Evolutionary conservation across 2,329 filamentous ascomycete species (phyloP).

Genomic region (Periglandula ipomoeae): DNA sequence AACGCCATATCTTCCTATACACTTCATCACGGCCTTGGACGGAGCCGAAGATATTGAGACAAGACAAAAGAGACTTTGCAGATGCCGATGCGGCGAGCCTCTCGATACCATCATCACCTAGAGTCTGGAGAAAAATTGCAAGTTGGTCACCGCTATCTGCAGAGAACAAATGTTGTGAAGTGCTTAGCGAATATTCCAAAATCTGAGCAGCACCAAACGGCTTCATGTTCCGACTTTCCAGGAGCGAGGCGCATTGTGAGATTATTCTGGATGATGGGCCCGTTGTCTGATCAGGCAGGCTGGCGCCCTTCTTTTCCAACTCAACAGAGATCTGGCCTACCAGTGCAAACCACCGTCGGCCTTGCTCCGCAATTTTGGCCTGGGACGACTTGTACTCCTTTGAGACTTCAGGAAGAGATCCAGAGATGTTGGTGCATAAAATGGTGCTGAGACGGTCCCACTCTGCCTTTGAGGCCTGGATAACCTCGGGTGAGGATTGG

Average conservation of each 20-base stretch:
- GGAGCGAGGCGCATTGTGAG: conserved; percentile 29
- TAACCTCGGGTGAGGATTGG: conserved; percentile 28
- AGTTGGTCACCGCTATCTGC: conserved; percentile 25
- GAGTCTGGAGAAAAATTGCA: conserved; percentile 33
- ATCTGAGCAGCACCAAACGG: conserved; percentile 45
- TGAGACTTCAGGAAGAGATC: conserved; percentile 73
- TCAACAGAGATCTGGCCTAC: conserved; percentile 35
- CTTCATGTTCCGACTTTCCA: conserved; percentile 45
- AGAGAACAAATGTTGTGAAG: conserved; percentile 32
- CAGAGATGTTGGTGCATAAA: conserved; percentile 58
- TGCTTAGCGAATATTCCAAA: conserved; percentile 29
- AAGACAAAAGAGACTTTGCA: conserved; percentile 53
- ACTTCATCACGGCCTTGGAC: conserved; percentile 26
- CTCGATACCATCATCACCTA: conserved; percentile 47
- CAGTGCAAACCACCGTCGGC: conserved; percentile 58
- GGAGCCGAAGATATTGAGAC: conserved; percentile 48
- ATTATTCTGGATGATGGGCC: conserved; percentile 21
- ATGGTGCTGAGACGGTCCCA: conserved; percentile 55
- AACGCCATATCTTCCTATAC: conserved; percentile 35
- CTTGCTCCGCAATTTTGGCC: conserved; percentile 54
- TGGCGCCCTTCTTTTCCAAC: conserved; percentile 12
- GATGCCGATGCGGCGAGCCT: conserved; percentile 60
- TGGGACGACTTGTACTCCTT: conserved; percentile 69
- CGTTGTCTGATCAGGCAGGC: conserved; percentile 19
- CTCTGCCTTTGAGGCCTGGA: conserved; percentile 43